Conservation (phyloP, 148 eudicot genomes). For the Fallopia convolvulus region DNA sequence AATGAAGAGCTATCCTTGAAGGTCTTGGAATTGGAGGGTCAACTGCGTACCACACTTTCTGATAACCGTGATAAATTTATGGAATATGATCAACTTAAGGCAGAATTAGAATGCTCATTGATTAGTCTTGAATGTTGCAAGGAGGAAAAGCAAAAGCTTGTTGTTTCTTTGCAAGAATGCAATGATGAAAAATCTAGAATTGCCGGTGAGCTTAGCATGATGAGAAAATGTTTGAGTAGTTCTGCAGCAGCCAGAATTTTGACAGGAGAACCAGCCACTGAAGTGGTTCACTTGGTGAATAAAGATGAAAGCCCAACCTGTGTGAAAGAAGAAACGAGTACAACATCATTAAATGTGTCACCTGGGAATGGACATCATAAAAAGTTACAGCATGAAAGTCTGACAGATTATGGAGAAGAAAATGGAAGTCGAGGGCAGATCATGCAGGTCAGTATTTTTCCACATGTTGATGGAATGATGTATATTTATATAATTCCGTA, state of each 20-base stretch:
- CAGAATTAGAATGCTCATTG: constrained; percentile 76
- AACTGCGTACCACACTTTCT: constrained; percentile 43
- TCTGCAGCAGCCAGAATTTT: constrained; percentile 24
- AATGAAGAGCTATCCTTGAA: constrained; percentile 64
- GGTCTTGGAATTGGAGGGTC: constrained; percentile 56
- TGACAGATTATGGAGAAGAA: constrained; percentile 12
- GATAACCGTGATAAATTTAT: constrained; percentile 63
- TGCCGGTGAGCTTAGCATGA: constrained; percentile 33
- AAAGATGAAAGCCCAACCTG: constrained; percentile 13
- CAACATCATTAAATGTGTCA: constrained; percentile 12
- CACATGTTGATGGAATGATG: background rate
- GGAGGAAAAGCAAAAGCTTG: constrained; percentile 82
- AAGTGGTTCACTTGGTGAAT: constrained; percentile 11
- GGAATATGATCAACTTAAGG: constrained; percentile 59
- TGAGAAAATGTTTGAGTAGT: constrained; percentile 34
- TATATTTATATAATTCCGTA: background rate
- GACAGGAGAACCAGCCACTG: constrained; percentile 15
- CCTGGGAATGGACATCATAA: constrained; percentile 7
- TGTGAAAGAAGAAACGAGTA: constrained; percentile 13
- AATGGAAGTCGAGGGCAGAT: constrained; percentile 15
- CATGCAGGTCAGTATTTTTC: constrained; percentile 35
- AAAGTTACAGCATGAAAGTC: constrained; percentile 7
- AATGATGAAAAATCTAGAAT: constrained; percentile 40
- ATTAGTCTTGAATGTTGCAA: constrained; percentile 88
- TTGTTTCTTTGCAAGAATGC: constrained; percentile 45